Base-by-base conservation (phyloP, 768 basidiomycete species). In the Tephrocybe sp. region DNA sequence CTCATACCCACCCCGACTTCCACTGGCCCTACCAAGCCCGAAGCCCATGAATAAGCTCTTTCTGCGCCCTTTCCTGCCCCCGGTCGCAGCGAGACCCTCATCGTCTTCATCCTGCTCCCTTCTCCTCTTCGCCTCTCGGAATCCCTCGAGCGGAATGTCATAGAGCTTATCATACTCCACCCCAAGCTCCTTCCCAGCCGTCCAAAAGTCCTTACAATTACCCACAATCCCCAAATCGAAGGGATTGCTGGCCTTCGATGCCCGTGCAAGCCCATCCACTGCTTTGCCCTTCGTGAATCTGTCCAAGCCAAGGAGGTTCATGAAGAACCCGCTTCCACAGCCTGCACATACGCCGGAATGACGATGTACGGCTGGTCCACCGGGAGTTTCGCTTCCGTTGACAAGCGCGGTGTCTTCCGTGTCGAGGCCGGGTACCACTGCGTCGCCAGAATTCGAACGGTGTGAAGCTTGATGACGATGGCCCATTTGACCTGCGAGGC, bases 131-230 rank as follows among this genome's bases (percentile, higher is more conserved):
- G 84, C 88, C 66, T 89, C 88, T 45, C 69, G 66, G 64, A 93
- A 92, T 11, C 93, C 94, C 62, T 94, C 93, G 2, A 73, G 54
- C 4, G 94, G 94, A 21, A 98, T 82, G 67, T 94, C 91, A 69
- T 94, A 95, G 64, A 97, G 64, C 57, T 76, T 73, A 46, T 91
- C 89, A 69, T 97, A 99, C 64, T 94, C 86, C 39, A 99, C 89
- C 2, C 91, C 91, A 21, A 95, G 70, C 66, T 91, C 89, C 52
- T 75, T 75, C 19, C 94, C 91, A 48, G 79, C 79, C 42, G 83
- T 82, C 95, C 95, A 99, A 68, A 99, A 98, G 72, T 99, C 95
- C 59, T 79, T 82, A 65, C 92, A 94, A 63, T 94, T 94, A 49
- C 75, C 73, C 16, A 79, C 68, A 13, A 87, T 39, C 2, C 94